Evolutionary conservation across 2,329 filamentous ascomycete genomes (phyloP), one percentile per base, ranked within the genome.

Genomic region (Nannizziopsis arthrosporioides): DNA sequence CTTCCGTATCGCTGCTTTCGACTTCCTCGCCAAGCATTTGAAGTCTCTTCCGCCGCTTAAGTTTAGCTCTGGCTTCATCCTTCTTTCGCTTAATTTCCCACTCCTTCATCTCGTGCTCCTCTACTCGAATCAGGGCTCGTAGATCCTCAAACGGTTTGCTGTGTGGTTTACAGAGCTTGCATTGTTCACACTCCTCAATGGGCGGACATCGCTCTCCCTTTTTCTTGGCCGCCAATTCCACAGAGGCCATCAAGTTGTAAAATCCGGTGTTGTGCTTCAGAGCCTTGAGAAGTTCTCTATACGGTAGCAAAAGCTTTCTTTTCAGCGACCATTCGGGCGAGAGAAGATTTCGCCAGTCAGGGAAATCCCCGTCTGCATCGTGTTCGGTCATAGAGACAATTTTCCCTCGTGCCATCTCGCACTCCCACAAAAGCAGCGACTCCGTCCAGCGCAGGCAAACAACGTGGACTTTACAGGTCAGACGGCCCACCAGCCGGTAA

Each of bases 341-440:
- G 32, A 45, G 35, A 17, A 45, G 18, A 12, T 45, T 31, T 37
- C 12, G n/a, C 34, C 17, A 38, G 18, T 45, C n/a, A 35, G 35
- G 43, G 5, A 27, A 27, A 9, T 12, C 18, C 3, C 38, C 34
- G 3, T 35, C 12, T 15, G 14, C 34, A 11, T 45, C 34, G 19
- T 38, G 18, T 31, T 37, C 10, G 14, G 35, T 45, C 5, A 30
- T 6, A 6, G 14, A 38, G 30, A 37, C 17, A 22, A 45, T 6
- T 12, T 30, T 18, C 17, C n/a, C 43, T 18, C 22, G 4, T 8
- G 5, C 17, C 6, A 37, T 5, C 43, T 38, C 17, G 12, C 43
- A 45, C 22, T 45, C 43, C 43, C 34, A 44, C 11, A 44, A 15
- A 12, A 44, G 42, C 42, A 36, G 31, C 17, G 42, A 12, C 10